Conservation (phyloP, 2,329 filamentous ascomycete species). For the Xylaria sp. region DNA sequence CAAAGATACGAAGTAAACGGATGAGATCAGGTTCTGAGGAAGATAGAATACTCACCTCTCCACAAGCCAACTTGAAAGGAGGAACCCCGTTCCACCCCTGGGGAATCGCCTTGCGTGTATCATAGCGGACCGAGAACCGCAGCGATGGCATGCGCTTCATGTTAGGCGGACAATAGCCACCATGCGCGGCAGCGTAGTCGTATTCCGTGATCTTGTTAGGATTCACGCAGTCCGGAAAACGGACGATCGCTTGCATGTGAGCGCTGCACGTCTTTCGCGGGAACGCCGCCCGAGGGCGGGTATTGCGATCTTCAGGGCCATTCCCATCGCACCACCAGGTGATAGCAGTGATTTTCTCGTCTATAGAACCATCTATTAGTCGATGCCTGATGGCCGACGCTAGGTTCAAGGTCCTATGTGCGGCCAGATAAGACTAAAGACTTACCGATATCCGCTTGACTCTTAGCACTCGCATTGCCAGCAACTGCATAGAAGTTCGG, state of each 20-base stretch:
- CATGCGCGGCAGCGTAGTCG: slow-evolving; percentile 16
- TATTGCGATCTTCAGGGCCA: slow-evolving; percentile 38
- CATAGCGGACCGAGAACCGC: slow-evolving; percentile 49
- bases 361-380: background rate
- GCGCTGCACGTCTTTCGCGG: slow-evolving; percentile 47
- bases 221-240: slow-evolving; percentile 53
- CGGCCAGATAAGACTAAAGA: background rate
- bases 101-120: slow-evolving; percentile 40
- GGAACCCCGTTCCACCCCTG: slow-evolving; percentile 53
- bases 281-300: slow-evolving; percentile 39
- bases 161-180: slow-evolving; percentile 15
- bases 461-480: slow-evolving; percentile 48
- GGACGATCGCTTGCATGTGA: slow-evolving; percentile 50
- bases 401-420: too few relatives aligned
- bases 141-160: slow-evolving; percentile 54
- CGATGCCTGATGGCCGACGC: background rate
- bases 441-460: slow-evolving; percentile 38
- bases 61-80: slow-evolving; percentile 51
- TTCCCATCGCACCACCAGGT: slow-evolving; percentile 47
- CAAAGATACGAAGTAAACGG: background rate
- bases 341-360: slow-evolving; percentile 39
- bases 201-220: slow-evolving; percentile 38
- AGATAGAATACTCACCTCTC: slow-evolving; percentile 32
- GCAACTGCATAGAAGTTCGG: slow-evolving; percentile 50
- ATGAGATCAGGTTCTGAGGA: too few relatives aligned